phyloP scores from a whole-genome alignment of 2,329 filamentous ascomycete species.

The Tympanopsis confertula region DNA sequence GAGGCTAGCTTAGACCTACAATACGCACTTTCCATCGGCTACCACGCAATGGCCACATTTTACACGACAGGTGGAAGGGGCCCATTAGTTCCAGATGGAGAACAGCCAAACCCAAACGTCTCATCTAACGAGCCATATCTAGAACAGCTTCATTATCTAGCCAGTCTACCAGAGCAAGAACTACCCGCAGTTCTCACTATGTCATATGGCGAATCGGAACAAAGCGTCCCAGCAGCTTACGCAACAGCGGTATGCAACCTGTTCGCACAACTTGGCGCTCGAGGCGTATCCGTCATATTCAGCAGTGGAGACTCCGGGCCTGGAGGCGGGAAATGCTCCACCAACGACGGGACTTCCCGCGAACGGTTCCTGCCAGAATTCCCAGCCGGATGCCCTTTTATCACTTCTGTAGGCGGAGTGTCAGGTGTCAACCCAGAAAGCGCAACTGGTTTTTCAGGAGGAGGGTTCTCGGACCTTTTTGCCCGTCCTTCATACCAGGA shows the following conservation, averaged over 20 bases:
- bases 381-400: slow-evolving; percentile 30
- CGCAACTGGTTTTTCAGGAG: slow-evolving; percentile 32
- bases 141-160: slow-evolving; percentile 36
- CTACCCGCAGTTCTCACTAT: slow-evolving; percentile 44
- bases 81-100: slow-evolving; percentile 33
- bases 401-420: slow-evolving; percentile 17
- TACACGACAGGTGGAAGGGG: slow-evolving; percentile 44
- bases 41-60: slow-evolving; percentile 34
- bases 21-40: slow-evolving; percentile 37
- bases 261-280: slow-evolving; percentile 38
- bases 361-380: slow-evolving; percentile 41
- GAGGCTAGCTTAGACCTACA: slow-evolving; percentile 51
- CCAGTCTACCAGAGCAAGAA: slow-evolving; percentile 23
- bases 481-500: slow-evolving; percentile 31
- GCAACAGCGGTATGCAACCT: slow-evolving; percentile 38
- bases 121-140: slow-evolving; percentile 42
- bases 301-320: slow-evolving; percentile 39
- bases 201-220: slow-evolving; percentile 47
- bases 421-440: slow-evolving; percentile 21
- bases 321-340: slow-evolving; percentile 30
- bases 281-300: slow-evolving; percentile 37
- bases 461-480: slow-evolving; percentile 42
- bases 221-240: slow-evolving; percentile 37
- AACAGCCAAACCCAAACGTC: slow-evolving; percentile 20
- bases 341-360: slow-evolving; percentile 43